Conservation (phyloP, 2,329 filamentous ascomycete genomes). For the Colletotrichum tabaci region DNA sequence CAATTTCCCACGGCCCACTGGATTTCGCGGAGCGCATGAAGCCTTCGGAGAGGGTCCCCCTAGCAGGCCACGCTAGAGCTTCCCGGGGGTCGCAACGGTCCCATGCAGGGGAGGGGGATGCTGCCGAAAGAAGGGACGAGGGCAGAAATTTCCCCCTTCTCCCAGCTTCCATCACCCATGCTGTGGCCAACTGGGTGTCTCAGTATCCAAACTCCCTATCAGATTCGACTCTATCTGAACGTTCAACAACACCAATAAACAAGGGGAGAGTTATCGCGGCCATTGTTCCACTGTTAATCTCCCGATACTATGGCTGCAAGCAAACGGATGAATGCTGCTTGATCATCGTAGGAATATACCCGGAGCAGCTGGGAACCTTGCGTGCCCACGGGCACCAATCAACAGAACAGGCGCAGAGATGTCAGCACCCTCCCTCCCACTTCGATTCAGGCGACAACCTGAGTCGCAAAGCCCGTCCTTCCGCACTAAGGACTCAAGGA, state of each 20-base stretch:
- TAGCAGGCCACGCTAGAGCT: slow-evolving; percentile 23
- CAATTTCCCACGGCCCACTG: slow-evolving; percentile 42
- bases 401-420: background rate
- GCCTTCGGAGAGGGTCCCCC: slow-evolving; percentile 33
- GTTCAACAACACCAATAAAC: slow-evolving; percentile 10
- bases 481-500: background rate
- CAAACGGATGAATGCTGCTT: background rate
- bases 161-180: background rate
- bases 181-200: background rate
- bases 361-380: background rate
- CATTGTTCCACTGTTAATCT: slow-evolving; percentile 25
- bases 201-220: slow-evolving; percentile 13
- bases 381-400: background rate
- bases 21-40: slow-evolving; percentile 44
- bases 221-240: background rate
- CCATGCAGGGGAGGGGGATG: slow-evolving; percentile 17
- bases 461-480: slow-evolving; percentile 26
- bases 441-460: slow-evolving; percentile 14
- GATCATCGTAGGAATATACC: slow-evolving; percentile 1
- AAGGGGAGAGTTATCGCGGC: slow-evolving; percentile 9
- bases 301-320: slow-evolving; percentile 7
- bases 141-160: slow-evolving; percentile 19
- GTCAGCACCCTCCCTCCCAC: background rate
- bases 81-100: slow-evolving; percentile 31
- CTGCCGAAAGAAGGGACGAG: slow-evolving; percentile 17